phyloP scores from a whole-genome alignment of 2,329 filamentous ascomycete species.

The Arachnomyces sp. region DNA sequence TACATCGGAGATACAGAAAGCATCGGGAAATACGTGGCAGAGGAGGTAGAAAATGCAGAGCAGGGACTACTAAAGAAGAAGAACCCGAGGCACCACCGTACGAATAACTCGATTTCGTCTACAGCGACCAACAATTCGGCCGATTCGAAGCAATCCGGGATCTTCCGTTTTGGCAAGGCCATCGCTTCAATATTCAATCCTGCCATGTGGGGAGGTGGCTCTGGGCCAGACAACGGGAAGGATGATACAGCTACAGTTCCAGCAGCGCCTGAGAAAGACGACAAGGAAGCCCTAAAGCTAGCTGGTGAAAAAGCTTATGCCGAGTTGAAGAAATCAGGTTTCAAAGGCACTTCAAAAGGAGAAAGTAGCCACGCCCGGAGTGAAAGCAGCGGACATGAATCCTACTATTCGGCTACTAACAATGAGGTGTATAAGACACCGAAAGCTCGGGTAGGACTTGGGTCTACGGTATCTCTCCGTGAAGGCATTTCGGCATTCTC shows the following conservation, averaged over 20 bases:
- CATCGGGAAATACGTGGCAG: slow-evolving; percentile 9
- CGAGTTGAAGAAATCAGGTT: slow-evolving; percentile 47
- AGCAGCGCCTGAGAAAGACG: too few relatives aligned
- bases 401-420: too few relatives aligned
- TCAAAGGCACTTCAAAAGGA: slow-evolving; percentile 35
- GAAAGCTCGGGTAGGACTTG: too few relatives aligned
- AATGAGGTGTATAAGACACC: too few relatives aligned
- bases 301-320: slow-evolving; percentile 47
- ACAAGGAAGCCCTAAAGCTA: too few relatives aligned
- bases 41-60: not conserved
- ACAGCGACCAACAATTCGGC: slow-evolving; percentile 3
- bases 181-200: slow-evolving; percentile 50
- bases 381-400: too few relatives aligned
- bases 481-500: too few relatives aligned
- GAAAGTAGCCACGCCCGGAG: slow-evolving; percentile 13
- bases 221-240: slow-evolving; percentile 17
- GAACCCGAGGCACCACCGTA: not conserved
- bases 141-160: slow-evolving; percentile 33
- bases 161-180: slow-evolving; percentile 50
- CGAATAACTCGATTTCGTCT: not conserved
- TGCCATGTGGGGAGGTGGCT: slow-evolving; percentile 38
- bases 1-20: slow-evolving; percentile 47
- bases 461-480: too few relatives aligned
- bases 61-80: slow-evolving; percentile 2
- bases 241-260: too few relatives aligned